Evolutionary conservation across 169 alveolate species (phyloP), one percentile per base, ranked within the genome.

Genomic region (Plasmodium berghei): DNA sequence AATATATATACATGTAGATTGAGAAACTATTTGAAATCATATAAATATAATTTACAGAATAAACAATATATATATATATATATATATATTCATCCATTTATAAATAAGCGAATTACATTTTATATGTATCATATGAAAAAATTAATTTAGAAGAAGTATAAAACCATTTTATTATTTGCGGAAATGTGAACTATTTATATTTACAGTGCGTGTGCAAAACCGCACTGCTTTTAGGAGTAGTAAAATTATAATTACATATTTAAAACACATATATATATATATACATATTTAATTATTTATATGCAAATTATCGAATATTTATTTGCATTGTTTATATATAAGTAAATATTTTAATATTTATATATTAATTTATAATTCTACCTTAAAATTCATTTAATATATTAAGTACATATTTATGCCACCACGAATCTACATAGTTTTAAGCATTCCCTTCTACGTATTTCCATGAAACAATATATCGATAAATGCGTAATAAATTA

Each of bases 151-250:
- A 52, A 52, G 59, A 52, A 52, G 42, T 9, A 20, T 34, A 40
- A 9, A 22, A 54, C 5, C 46, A 42, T 62, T 45, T 61, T 56
- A 54, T 67, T 83, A 67, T 80, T 80, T 83, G 90, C 22, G 69
- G 90, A 56, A 71, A 83, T 83, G 90, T 83, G 90, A 83, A 66
- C 64, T 72, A 54, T 55, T 71, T 83, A 67, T 62, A 49, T 58
- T 49, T 71, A 72, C 90, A 58, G 90, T 83, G 90, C 77, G 90
- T 72, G 83, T 83, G 85, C 59, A 55, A 61, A 69, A 83, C 67
- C 90, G 90, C 90, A 83, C 90, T 83, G 90, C 90, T 45, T 62
- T 42, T 71, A 54, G 70, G 90, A 83, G 70, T 67, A 55, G 86
- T 56, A 69, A 16, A 69, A 34, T 58, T 83, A 62, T 59, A 83